phyloP scores from a whole-genome alignment of 805 yeast genomes.

The Saccharomycopsis sp. region DNA sequence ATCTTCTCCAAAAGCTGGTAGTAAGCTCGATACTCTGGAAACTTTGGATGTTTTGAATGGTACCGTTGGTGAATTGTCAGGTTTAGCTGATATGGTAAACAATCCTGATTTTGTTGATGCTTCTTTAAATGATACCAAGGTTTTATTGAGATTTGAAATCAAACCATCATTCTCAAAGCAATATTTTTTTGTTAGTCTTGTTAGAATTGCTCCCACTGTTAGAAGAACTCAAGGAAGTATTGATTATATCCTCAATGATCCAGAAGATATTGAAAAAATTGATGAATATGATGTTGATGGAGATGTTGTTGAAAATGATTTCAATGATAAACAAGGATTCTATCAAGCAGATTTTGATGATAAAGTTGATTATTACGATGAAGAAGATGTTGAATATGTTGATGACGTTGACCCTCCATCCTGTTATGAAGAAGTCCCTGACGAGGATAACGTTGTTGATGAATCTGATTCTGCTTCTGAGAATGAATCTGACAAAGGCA shows the following conservation, averaged over 20 bases:
- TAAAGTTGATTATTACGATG: conserved; percentile 11
- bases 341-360: conserved; percentile 19
- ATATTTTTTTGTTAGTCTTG: conserved; percentile 6
- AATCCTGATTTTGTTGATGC: conserved; percentile 10
- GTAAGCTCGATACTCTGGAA: background rate
- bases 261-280: background rate
- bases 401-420: too few species aligned
- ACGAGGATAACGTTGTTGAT: too few species aligned
- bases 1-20: background rate
- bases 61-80: background rate
- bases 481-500: too few species aligned
- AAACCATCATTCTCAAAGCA: conserved; percentile 4
- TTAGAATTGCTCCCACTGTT: too few species aligned
- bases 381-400: conserved; percentile 6
- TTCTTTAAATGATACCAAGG: conserved; percentile 4
- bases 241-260: conserved; percentile 2
- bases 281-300: conserved; percentile 1
- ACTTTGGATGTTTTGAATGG: background rate
- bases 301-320: background rate
- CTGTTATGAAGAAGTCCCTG: too few species aligned
- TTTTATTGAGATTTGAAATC: conserved; percentile 7
- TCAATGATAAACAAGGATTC: conserved; percentile 16
- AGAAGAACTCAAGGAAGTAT: too few species aligned
- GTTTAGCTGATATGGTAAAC: background rate
- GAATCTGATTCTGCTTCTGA: too few species aligned